Evolutionary conservation across 371 early-diverging fungal species (phyloP).

Genomic region (Rhizopus microsporus): DNA sequence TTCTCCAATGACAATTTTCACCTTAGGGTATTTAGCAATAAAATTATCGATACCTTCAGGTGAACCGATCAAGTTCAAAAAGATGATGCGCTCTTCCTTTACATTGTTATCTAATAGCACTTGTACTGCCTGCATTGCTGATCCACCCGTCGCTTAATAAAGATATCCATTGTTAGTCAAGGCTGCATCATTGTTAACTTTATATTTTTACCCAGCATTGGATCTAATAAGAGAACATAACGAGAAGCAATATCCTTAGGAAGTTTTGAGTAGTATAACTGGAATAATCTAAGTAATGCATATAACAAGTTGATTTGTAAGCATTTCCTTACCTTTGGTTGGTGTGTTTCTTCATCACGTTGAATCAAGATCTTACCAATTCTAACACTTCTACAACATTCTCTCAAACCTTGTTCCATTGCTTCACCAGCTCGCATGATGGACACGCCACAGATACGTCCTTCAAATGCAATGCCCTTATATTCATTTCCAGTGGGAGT

Average conservation of each 20-base stretch:
- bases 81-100: slow-evolving; percentile 83
- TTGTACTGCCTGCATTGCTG: slow-evolving; percentile 90
- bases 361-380: slow-evolving; percentile 96
- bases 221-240: slow-evolving; percentile 87
- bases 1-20: slow-evolving; percentile 86
- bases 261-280: slow-evolving; percentile 90
- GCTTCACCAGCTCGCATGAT: slow-evolving; percentile 96
- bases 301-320: too few species aligned
- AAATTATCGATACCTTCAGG: slow-evolving; percentile 86
- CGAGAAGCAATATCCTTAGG: slow-evolving; percentile 85
- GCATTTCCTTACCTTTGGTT: slow-evolving; percentile 63
- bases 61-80: slow-evolving; percentile 79
- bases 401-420: slow-evolving; percentile 91
- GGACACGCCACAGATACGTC: slow-evolving; percentile 93
- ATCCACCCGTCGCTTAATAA: slow-evolving; percentile 88
- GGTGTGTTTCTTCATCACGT: slow-evolving; percentile 91
- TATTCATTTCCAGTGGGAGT: slow-evolving; percentile 80
- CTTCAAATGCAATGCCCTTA: slow-evolving; percentile 79
- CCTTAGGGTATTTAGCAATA: slow-evolving; percentile 68
- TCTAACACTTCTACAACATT: slow-evolving; percentile 85
- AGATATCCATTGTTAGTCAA: background rate
- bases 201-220: slow-evolving; percentile 79
- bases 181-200: too few species aligned
- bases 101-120: slow-evolving; percentile 85
- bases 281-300: background rate